A percentile compares a stretch with the other conserved stretches of the same genome.
Evolutionary conservation across 768 basidiomycete genomes (phyloP).

Genomic region (Dentipellis sp.): DNA sequence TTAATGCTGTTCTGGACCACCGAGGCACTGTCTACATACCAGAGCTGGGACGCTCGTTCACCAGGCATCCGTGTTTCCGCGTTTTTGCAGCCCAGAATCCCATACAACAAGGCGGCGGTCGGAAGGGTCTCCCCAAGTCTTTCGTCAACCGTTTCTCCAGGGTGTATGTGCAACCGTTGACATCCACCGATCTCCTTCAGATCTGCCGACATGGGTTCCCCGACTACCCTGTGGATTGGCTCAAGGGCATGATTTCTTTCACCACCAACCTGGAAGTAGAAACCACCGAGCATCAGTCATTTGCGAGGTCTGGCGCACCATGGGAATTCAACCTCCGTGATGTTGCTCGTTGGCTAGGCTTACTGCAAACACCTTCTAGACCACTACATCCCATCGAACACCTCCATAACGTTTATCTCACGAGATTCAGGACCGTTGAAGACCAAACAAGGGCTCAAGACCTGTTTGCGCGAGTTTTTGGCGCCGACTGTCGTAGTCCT

Average conservation of each 20-base stretch:
- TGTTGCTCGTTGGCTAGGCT: conserved; percentile 78
- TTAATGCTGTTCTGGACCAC: conserved; percentile 94
- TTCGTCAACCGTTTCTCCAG: conserved; percentile 99
- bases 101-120: conserved; percentile 88
- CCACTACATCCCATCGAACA: conserved; percentile 48
- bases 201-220: conserved; percentile 75
- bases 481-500: conserved; percentile 16
- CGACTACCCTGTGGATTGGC: conserved; percentile 36
- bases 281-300: conserved; percentile 50
- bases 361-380: conserved; percentile 28
- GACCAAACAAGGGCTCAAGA: conserved; percentile 49
- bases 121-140: conserved; percentile 95
- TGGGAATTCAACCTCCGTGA: conserved; percentile 99
- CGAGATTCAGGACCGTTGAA: conserved; percentile 69
- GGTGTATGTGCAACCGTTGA: conserved; percentile 85
- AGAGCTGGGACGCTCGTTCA: conserved; percentile 85
- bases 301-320: conserved; percentile 76
- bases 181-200: conserved; percentile 62
- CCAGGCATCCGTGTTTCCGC: conserved; percentile 85
- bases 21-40: conserved; percentile 93
- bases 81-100: conserved; percentile 99
- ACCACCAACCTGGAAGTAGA: conserved; percentile 64
- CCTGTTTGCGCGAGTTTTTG: conserved; percentile 49
- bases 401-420: conserved; percentile 68
- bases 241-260: conserved; percentile 76